Evolutionary conservation across 805 yeast genomes (phyloP).

Genomic region (Pichia ethanolica): DNA sequence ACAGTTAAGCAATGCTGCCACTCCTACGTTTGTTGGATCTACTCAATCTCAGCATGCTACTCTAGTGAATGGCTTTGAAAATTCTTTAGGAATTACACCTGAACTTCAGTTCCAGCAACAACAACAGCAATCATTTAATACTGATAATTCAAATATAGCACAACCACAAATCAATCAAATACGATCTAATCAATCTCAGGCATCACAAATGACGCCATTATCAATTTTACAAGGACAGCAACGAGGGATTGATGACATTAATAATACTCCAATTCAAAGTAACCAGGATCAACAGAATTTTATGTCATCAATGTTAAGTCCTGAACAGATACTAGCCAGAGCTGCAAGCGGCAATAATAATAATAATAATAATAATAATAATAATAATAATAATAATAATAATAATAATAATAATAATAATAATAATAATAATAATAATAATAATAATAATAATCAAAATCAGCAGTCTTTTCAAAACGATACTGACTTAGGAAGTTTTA

Average conservation of each 20-base stretch:
- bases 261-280: not conserved
- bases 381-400: not conserved
- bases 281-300: constrained; percentile 7
- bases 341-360: constrained; percentile 11
- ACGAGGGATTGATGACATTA: not conserved
- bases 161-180: constrained; percentile 8
- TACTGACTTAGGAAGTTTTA: not conserved
- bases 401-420: not conserved
- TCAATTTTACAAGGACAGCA: constrained; percentile 8
- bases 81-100: not conserved
- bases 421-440: not conserved
- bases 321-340: constrained; percentile 30
- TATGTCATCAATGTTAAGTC: constrained; percentile 18
- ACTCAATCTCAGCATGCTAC: not conserved
- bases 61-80: not conserved
- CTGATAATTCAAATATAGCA: not conserved
- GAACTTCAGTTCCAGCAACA: not conserved
- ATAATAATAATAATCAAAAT: not conserved
- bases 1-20: not conserved
- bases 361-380: not conserved
- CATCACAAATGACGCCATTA: constrained; percentile 28
- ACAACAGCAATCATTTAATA: not conserved
- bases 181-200: constrained; percentile 17
- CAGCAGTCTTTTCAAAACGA: not conserved
- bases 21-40: not conserved